Evolutionary conservation across 164 flowering plant species (phyloP), one percentile per base, ranked within the genome.

Genomic region (Stephania cephalantha): DNA sequence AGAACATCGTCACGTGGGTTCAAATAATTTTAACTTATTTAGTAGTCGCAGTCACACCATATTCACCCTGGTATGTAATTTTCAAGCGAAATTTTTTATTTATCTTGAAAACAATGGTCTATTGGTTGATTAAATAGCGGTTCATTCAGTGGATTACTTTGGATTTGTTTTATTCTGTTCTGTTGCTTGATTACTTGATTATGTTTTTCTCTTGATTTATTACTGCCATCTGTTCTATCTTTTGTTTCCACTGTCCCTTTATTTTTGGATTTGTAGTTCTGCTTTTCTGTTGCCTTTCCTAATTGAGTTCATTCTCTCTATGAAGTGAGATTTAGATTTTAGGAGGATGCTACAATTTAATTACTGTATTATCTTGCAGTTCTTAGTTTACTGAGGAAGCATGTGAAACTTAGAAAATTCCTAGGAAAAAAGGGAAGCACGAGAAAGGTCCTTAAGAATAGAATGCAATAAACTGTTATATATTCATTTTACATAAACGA

Each of bases 1-100:
- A 95, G 99, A 92, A 83, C 99, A 95, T 84, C 98, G 99, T 17
- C 99, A 95, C 77, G 97, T 95, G 85, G 99, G 98, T 64, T 95
- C 99, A 74, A 95, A 92, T 81, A 95, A 95, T 73, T 95, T 91
- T 74, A 95, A 95, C 80, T 86, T 95, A 31, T 82, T 95, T 63
- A 95, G 99, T 76, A 95, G 99, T 84, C 86, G 99, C 74, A 95
- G 99, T 80, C 99, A 95, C 87, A 95, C 99, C 67, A 93, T 95
- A 78, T 95, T 95, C 73, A 86, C 97, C 10, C 80, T 94, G 91
- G 98, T 94, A 92, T 1, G n/a, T 69, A 65, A 20, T 69, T 71
- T 64, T 68, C 25, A 70, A 55, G 10, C 20, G 17, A 29, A 30
- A 31, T 18, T 48, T 13, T 68, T 15, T 72, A 30, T 9, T 20